A percentile compares a stretch with the other conserved stretches of the same genome.
Conservation (phyloP, 441 rosid species). For the Capsella rubella region DNA sequence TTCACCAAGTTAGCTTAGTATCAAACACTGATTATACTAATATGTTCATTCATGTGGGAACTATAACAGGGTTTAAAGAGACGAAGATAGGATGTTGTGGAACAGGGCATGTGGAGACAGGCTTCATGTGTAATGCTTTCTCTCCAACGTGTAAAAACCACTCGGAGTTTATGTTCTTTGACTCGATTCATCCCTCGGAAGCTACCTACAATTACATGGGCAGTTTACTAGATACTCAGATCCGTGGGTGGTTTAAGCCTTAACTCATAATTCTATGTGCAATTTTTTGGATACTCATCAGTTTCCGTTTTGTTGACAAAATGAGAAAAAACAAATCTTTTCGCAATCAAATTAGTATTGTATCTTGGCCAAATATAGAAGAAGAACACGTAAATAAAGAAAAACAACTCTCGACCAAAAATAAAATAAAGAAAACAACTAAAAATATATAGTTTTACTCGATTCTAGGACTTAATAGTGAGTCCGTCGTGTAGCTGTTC, state of each 20-base stretch:
- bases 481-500: no score
- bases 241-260: not conserved
- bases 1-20: not conserved
- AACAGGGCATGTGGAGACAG: not conserved
- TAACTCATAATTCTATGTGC: not conserved
- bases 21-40: not conserved
- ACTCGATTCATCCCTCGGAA: not conserved
- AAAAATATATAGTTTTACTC: no score
- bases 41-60: not conserved
- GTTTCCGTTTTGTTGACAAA: no score
- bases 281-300: not conserved
- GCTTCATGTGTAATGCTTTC: slow-evolving; percentile 3
- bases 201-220: not conserved
- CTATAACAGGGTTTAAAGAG: not conserved
- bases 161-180: not conserved
- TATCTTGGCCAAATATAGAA: no score
- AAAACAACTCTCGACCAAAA: no score
- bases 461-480: no score
- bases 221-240: not conserved
- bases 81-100: slow-evolving; percentile 4
- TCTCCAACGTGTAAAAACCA: not conserved
- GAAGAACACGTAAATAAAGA: no score
- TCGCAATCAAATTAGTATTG: no score
- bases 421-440: no score
- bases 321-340: no score